phyloP scores from a whole-genome alignment of 805 yeast species.

The Teunomyces panamensis region DNA sequence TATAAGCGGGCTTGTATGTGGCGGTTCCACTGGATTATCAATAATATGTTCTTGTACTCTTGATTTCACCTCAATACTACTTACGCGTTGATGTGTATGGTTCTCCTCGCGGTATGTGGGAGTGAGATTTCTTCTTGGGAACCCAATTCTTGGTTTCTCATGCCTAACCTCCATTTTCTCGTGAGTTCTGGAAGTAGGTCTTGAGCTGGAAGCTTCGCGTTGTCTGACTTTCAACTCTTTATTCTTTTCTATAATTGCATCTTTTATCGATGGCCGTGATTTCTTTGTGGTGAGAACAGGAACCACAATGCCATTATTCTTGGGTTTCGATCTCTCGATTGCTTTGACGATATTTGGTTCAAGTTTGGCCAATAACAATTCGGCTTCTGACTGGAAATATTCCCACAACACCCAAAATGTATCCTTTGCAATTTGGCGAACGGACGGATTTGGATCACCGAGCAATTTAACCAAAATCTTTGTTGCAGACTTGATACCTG shows the following conservation, averaged over 20 bases:
- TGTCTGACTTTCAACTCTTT: conserved; percentile 31
- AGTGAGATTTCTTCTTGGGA: conserved; percentile 2
- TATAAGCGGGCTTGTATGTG: neutral
- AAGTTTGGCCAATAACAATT: conserved; percentile 24
- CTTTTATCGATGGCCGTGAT: conserved; percentile 47
- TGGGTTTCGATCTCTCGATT: conserved; percentile 12
- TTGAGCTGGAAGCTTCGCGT: conserved; percentile 15
- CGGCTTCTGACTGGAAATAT: conserved; percentile 53
- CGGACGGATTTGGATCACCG: conserved; percentile 76
- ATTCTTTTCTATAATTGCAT: conserved; percentile 44
- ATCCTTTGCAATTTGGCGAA: conserved; percentile 69
- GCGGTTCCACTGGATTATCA: neutral
- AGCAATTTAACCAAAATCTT: conserved; percentile 59
- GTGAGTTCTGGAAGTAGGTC: conserved; percentile 20
- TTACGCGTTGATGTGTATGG: neutral
- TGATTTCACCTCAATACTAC: neutral
- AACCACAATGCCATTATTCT: neutral
- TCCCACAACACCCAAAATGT: conserved; percentile 69
- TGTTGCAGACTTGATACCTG: conserved; percentile 41
- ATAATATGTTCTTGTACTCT: neutral
- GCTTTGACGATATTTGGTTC: conserved; percentile 12
- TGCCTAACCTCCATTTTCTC: neutral
- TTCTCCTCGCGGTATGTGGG: neutral
- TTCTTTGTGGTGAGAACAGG: conserved; percentile 14
- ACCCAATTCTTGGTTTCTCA: conserved; percentile 3